Evolutionary conservation across 2,329 filamentous ascomycete genomes (phyloP), one percentile per base, ranked within the genome.

Genomic region (Pestalotiopsis fici): DNA sequence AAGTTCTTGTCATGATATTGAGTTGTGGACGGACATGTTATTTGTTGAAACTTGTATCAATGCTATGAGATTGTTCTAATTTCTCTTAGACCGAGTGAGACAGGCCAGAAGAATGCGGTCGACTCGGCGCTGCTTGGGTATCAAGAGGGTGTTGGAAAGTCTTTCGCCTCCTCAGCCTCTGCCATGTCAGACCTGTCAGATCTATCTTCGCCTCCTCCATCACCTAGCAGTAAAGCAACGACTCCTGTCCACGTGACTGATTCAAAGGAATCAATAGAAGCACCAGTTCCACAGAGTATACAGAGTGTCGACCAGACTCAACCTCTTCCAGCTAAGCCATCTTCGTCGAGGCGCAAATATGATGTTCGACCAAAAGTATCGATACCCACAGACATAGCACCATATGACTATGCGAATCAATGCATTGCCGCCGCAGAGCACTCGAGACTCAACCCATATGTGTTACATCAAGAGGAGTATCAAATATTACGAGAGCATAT

Each of bases 401-500:
- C 89, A 31, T 85, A 88, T 63, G 90, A 95, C 68, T 98, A 97
- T 81, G 95, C 94, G n/a, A 88, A 91, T 71, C 94, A 99, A 81
- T 97, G 94, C 77, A 92, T 97, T 67, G 87, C 91, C 65, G 95
- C 95, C 13, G 96, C 95, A 65, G 93, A 97, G 78, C 92, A 93
- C 9, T 98, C 94, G 54, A 87, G 96, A 67, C 85, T 99, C 1
- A 95, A 95, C 71, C 95, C 96, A 0, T 98, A 96, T 79, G 90
- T 92, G 12, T 82, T 99, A 50, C 94, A 98, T 78, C 86, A 88
- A 28, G 91, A 93, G 69, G 96, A 99, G 79, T 95, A 98, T 76
- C 83, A 87, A 68, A 85, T 97, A 68, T 82, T 99, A 54, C 89
- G 93, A 69, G 86, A 93, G 69, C 91, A 97, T 74, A 89, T 99